These are phyloP conservation scores for Paraphaeosphaeria sporulosa DNA, from an alignment of 2,329 filamentous ascomycete genomes.

Conservation along the genomic window DNA sequence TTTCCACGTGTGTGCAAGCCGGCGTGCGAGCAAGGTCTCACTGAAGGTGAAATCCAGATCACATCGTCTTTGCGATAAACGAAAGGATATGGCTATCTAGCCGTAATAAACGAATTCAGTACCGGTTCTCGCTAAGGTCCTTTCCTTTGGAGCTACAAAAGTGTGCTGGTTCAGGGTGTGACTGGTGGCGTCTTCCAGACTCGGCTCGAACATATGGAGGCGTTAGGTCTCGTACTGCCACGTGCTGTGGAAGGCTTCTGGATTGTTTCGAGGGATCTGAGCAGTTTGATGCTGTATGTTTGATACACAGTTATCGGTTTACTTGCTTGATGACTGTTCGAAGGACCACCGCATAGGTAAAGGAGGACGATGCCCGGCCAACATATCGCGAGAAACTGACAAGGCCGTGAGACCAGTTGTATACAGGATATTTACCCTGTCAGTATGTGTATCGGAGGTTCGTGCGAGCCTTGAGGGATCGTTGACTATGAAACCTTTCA, in stretches of 20 bases:
- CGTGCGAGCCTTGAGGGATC: background rate
- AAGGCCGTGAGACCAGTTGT: background rate
- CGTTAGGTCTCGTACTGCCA: background rate
- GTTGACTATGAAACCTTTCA: background rate
- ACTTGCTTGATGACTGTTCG: background rate
- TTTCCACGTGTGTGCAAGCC: no score
- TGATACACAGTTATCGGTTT: background rate
- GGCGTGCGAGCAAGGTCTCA: no score
- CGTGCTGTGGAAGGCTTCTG: conserved; percentile 2
- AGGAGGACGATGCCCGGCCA: background rate
- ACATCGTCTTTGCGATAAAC: background rate
- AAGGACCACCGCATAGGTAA: background rate
- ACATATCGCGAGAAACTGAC: background rate
- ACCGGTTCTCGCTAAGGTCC: background rate
- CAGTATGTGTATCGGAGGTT: background rate
- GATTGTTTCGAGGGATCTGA: background rate
- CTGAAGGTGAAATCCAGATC: no score
- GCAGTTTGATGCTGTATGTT: background rate
- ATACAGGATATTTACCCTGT: background rate
- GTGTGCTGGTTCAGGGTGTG: background rate
- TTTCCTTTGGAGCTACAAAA: background rate
- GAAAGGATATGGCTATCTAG: background rate
- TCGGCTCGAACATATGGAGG: conserved; percentile 1
- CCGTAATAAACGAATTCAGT: background rate
- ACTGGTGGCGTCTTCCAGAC: conserved; percentile 3